Evolutionary conservation across 805 yeast species (phyloP).

Genomic region (Candida suzukii): DNA sequence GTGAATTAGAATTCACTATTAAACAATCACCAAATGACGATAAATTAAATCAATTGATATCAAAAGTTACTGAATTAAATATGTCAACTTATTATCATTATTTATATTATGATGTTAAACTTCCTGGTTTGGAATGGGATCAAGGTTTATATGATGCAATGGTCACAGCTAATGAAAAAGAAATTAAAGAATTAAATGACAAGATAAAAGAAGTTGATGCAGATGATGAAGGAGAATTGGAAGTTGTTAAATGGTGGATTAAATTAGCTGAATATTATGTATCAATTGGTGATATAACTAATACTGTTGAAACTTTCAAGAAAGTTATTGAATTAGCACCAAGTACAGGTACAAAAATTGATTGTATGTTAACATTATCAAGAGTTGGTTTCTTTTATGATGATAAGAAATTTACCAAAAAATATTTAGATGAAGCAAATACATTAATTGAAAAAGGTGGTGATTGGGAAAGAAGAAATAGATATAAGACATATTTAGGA

Average conservation of each 20-base stretch:
- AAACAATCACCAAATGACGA: conserved; percentile 12
- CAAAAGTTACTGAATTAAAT: conserved; percentile 43
- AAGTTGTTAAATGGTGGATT: conserved; percentile 67
- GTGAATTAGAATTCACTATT: conserved; percentile 74
- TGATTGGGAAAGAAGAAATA: conserved; percentile 97
- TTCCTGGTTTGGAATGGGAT: conserved; percentile 49
- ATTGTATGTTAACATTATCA: conserved; percentile 70
- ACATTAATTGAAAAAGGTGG: conserved; percentile 90
- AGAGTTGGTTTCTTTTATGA: conserved; percentile 87
- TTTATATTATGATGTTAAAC: conserved; percentile 40
- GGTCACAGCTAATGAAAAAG: conserved; percentile 44
- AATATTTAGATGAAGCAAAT: conserved; percentile 67
- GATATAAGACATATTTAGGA: conserved; percentile 89
- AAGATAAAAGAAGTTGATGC: conserved; percentile 47
- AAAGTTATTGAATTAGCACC: conserved; percentile 76
- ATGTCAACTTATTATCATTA: conserved; percentile 82
- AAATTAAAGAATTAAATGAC: conserved; percentile 45
- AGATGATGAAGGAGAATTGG: conserved; percentile 83
- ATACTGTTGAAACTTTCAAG: conserved; percentile 59
- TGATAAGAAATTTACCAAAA: conserved; percentile 63
- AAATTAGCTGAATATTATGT: conserved; percentile 86
- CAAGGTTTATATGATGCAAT: conserved; percentile 46
- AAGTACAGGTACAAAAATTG: conserved; percentile 86
- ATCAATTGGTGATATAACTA: conserved; percentile 69
- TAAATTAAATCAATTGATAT: conserved; percentile 31